A percentile compares a stretch with the other conserved stretches of the same genome.
phyloP scores from a whole-genome alignment of 129 eudicot genomes.

The Smallanthus sonchifolius region DNA sequence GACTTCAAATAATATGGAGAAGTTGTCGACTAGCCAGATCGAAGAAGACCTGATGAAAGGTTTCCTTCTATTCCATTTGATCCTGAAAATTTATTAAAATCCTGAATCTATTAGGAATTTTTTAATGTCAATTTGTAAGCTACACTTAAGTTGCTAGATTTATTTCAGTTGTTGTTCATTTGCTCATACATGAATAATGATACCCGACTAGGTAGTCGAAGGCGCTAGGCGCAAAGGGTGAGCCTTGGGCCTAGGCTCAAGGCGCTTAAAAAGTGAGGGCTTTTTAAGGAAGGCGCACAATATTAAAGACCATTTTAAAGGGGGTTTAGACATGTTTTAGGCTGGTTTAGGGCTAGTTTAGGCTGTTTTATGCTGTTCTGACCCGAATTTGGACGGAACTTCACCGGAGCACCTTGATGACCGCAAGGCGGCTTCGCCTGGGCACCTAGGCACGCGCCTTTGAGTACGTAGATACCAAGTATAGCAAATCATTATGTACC shows the following conservation, averaged over 20 bases:
- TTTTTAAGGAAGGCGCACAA: too few species aligned
- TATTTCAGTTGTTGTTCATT: not conserved
- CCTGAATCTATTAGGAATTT: not conserved
- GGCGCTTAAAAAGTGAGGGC: too few species aligned
- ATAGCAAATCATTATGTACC: not conserved
- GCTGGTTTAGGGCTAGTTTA: too few species aligned
- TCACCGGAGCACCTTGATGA: too few species aligned
- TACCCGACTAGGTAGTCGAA: not conserved
- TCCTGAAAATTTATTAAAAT: not conserved
- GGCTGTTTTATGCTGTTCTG: too few species aligned
- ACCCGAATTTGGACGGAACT: too few species aligned
- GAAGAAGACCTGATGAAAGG: constrained; percentile 68
- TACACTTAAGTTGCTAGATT: not conserved
- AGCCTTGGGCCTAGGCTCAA: too few species aligned
- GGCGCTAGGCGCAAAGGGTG: too few species aligned
- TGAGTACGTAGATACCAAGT: not conserved
- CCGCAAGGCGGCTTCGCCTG: too few species aligned
- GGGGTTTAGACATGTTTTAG: too few species aligned
- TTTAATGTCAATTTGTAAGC: not conserved
- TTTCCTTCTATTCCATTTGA: constrained; percentile 10
- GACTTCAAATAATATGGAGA: constrained; percentile 25
- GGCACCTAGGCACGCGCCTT: too few species aligned
- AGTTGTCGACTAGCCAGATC: constrained; percentile 36
- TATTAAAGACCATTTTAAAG: too few species aligned
- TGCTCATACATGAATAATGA: not conserved